Percentiles rank a stretch among this genome's conserved stretches.
Evolutionary conservation across 257 asterid genomes (phyloP).

Genomic region (Przewalskia tangutica): DNA sequence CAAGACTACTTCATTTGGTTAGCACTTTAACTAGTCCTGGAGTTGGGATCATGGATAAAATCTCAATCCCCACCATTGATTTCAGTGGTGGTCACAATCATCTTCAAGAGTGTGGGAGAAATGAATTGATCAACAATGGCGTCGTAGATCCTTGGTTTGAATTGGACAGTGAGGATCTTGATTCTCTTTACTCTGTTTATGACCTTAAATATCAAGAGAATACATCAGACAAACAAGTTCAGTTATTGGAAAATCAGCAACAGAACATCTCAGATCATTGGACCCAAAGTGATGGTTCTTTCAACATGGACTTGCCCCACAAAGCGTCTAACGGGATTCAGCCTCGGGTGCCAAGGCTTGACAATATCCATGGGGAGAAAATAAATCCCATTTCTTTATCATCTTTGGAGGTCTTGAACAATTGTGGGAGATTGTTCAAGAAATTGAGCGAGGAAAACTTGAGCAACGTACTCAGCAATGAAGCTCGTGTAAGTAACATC

Average conservation of each 20-base stretch:
- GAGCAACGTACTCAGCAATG: background rate
- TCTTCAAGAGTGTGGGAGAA: background rate
- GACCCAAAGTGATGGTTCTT: background rate
- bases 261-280: background rate
- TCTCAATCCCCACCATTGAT: background rate
- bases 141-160: background rate
- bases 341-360: background rate
- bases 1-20: background rate
- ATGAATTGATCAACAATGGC: background rate
- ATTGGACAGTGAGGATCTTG: background rate
- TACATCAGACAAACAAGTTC: background rate
- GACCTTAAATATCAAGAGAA: background rate
- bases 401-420: slow-evolving; percentile 23
- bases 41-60: background rate
- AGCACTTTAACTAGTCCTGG: background rate
- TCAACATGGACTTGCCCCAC: background rate
- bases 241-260: background rate
- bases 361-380: slow-evolving; percentile 3
- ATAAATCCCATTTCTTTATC: slow-evolving; percentile 18
- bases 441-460: background rate
- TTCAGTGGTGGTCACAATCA: background rate
- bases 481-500: background rate
- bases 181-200: background rate
- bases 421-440: slow-evolving; percentile 21
- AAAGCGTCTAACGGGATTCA: background rate